Percentiles rank a stretch among this genome's conserved stretches.
Conservation (phyloP, 2,329 filamentous ascomycete genomes). For the Pseudogymnoascus verrucosus region DNA sequence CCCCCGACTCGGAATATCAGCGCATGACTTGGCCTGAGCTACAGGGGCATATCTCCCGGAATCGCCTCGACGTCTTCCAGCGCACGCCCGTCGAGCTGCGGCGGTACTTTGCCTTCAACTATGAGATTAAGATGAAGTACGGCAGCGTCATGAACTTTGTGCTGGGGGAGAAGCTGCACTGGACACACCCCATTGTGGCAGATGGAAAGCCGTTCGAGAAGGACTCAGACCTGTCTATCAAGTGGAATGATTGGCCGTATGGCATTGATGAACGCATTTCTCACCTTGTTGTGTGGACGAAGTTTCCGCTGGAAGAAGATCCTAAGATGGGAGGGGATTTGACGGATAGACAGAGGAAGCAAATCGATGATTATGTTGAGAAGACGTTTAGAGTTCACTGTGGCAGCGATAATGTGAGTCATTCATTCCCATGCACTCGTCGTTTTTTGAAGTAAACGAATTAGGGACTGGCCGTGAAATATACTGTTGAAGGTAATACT, state of each 20-base stretch:
- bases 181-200: constrained; percentile 46
- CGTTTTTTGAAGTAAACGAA: constrained; percentile 7
- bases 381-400: constrained; percentile 53
- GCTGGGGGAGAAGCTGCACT: constrained; percentile 59
- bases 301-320: constrained; percentile 71
- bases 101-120: constrained; percentile 66
- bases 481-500: constrained; percentile 29
- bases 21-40: constrained; percentile 64
- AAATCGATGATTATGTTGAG: constrained; percentile 65
- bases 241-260: constrained; percentile 94
- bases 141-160: constrained; percentile 76
- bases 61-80: constrained; percentile 69
- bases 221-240: constrained; percentile 55
- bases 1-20: constrained; percentile 58
- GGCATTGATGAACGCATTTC: constrained; percentile 70
- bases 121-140: constrained; percentile 54
- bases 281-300: constrained; percentile 89
- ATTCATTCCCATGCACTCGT: constrained; percentile 12
- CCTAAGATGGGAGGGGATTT: constrained; percentile 49
- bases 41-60: constrained; percentile 48
- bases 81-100: constrained; percentile 69
- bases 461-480: constrained; percentile 22
- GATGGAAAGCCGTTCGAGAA: constrained; percentile 26
- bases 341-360: constrained; percentile 50
- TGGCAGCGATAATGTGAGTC: constrained; percentile 44